Conservation (phyloP, 148 eudicot species). For the Vaccinium macrocarpon region DNA sequence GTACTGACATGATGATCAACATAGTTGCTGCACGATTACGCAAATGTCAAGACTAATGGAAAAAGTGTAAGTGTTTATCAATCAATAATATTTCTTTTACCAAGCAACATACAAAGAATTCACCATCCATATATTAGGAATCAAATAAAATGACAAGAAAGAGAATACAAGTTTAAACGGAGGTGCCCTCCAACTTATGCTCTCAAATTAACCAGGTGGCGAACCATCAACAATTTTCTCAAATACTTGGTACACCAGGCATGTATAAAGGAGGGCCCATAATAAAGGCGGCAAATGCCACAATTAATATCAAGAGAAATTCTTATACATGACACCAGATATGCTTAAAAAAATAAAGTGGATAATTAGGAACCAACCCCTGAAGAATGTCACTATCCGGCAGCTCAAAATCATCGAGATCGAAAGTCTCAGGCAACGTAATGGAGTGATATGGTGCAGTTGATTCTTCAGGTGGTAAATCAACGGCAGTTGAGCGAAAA, state of each 20-base stretch:
- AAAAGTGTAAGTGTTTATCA: neutral
- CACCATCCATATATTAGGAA: neutral
- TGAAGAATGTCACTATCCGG: conserved; percentile 78
- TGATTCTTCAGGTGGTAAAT: conserved; percentile 94
- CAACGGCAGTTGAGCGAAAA: conserved; percentile 89
- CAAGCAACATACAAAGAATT: neutral
- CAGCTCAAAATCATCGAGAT: conserved; percentile 98
- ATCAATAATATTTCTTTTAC: neutral
- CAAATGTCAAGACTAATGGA: conserved; percentile 12
- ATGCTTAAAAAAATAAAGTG: neutral
- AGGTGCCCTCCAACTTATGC: neutral
- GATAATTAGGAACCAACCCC: conserved; percentile 50
- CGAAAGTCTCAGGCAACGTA: conserved; percentile 96
- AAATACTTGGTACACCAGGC: neutral
- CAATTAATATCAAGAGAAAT: neutral
- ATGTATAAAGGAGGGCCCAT: neutral
- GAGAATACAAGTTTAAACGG: neutral
- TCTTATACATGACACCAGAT: neutral
- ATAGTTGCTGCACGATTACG: conserved; percentile 58
- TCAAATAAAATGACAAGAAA: too few species aligned
- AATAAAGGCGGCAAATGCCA: neutral
- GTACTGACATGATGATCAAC: conserved; percentile 95
- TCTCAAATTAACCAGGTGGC: neutral
- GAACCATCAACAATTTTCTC: neutral
- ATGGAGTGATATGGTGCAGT: conserved; percentile 98